Percentiles rank a stretch among this genome's conserved stretches.
phyloP scores from a whole-genome alignment of 1,284 basidiomycete species.

The Boletellus sp. region DNA sequence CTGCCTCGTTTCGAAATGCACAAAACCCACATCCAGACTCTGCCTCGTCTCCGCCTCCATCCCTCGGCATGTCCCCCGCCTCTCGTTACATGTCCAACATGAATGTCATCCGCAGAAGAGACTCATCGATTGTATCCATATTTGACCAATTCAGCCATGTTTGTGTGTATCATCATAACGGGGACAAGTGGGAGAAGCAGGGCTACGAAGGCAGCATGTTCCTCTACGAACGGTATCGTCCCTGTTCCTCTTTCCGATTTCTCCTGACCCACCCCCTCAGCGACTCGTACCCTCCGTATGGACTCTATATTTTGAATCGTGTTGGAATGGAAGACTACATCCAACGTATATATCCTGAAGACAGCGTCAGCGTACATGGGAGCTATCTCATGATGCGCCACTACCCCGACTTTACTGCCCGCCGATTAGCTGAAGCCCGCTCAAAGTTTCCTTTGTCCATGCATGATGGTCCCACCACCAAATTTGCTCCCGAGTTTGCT shows the following conservation, averaged over 20 bases:
- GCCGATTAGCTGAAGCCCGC: slow-evolving; percentile 38
- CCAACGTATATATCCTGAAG: slow-evolving; percentile 74
- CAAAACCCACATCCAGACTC: background rate
- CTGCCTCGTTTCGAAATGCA: slow-evolving; percentile 17
- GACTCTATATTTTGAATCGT: slow-evolving; percentile 85
- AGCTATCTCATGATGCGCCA: slow-evolving; percentile 74
- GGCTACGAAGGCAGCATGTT: slow-evolving; percentile 89
- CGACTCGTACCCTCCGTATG: slow-evolving; percentile 74
- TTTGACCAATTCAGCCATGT: slow-evolving; percentile 85
- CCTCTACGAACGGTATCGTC: slow-evolving; percentile 71
- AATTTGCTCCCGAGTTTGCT: slow-evolving; percentile 47
- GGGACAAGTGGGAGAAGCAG: slow-evolving; percentile 76
- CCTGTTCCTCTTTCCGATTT: background rate
- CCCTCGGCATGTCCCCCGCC: slow-evolving; percentile 51
- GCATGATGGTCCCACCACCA: slow-evolving; percentile 37
- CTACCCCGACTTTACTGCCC: slow-evolving; percentile 64
- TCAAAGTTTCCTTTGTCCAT: slow-evolving; percentile 30
- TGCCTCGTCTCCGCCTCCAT: background rate
- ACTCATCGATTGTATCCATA: slow-evolving; percentile 76
- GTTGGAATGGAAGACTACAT: slow-evolving; percentile 83
- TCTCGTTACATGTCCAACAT: slow-evolving; percentile 75
- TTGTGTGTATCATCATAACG: slow-evolving; percentile 72
- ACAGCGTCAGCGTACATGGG: slow-evolving; percentile 65
- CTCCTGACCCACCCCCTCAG: slow-evolving; percentile 32
- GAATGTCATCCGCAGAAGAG: slow-evolving; percentile 77